A percentile compares a stretch with the other conserved stretches of the same genome.
These are phyloP conservation scores for Periconia sp. DNA, from an alignment of 2,329 filamentous ascomycete genomes.

Conservation along the genomic window DNA sequence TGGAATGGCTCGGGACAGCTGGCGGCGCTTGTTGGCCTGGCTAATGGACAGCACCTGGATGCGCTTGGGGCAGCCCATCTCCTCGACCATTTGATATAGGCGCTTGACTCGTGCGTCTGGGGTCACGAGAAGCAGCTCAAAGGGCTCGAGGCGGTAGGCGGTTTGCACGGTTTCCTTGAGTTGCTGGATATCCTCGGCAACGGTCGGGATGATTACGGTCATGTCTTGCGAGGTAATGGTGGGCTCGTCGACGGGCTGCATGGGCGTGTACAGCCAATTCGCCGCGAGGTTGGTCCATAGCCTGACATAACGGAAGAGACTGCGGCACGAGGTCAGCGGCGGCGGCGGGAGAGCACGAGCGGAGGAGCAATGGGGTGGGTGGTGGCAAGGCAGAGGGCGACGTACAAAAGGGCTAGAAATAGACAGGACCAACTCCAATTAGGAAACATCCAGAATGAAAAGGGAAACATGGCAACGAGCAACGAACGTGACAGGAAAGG, in stretches of 20 bases:
- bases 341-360: not conserved
- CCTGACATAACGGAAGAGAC: slow-evolving; percentile 86
- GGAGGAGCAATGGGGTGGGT: not conserved
- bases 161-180: slow-evolving; percentile 81
- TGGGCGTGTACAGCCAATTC: slow-evolving; percentile 84
- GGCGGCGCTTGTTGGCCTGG: slow-evolving; percentile 93
- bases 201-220: slow-evolving; percentile 91
- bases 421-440: slow-evolving; percentile 49
- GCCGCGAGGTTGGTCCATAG: slow-evolving; percentile 79
- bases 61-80: slow-evolving; percentile 56
- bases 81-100: slow-evolving; percentile 64
- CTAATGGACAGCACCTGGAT: slow-evolving; percentile 77
- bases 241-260: slow-evolving; percentile 82
- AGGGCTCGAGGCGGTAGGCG: slow-evolving; percentile 72
- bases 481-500: slow-evolving; percentile 46
- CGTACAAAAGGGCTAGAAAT: slow-evolving; percentile 45
- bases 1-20: slow-evolving; percentile 90
- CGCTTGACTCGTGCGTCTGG: slow-evolving; percentile 78
- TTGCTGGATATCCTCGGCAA: slow-evolving; percentile 85
- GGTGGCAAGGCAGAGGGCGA: too few species aligned
- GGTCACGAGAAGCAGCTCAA: slow-evolving; percentile 83
- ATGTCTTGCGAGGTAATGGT: slow-evolving; percentile 81
- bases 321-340: slow-evolving; percentile 49
- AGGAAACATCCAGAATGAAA: slow-evolving; percentile 43
- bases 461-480: slow-evolving; percentile 46